Evolutionary conservation across 1,139 yeast species (phyloP), one percentile per base, ranked within the genome.

Genomic region (Geotrichum candidum): DNA sequence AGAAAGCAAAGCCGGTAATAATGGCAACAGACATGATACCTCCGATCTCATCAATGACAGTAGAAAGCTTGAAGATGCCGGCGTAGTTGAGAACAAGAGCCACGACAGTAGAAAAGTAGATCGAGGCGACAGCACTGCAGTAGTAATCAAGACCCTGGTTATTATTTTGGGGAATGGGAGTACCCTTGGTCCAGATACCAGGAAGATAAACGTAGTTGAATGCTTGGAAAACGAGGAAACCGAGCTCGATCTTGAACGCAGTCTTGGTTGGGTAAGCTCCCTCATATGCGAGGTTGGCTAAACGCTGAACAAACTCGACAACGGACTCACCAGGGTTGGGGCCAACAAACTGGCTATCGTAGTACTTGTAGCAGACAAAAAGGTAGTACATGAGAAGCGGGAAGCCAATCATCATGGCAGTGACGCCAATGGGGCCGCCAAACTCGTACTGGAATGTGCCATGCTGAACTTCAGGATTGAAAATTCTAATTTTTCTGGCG

Each of bases 101-200:
- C 51, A 87, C 69, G 1, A 74, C 82, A 54, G 88, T 79, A 57
- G 90, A 81, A 59, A 85, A 78, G 76, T 94, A 94, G 72, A 92
- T 84, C 1, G 97, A 79, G 82, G 86, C 84, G 76, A 89, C 83
- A 0, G 99, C 97, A 74, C 92, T 94, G 77, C 99, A 95, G 76
- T 79, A 92, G 79, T 94, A 94, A 15, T 95, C 95, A 74, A 94
- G 81, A 70, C 91, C 96, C 71, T 83, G 83, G 71, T 86, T 84
- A 66, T 87, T 81, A 76, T 88, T 78, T 72, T 94, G 98, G 11
- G 83, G 80, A 73, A 94, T 84, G 9, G 96, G 96, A 72, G 90
- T 96, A 53, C 99, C 99, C 74, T 90, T 87, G 52, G 96, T 88
- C 92, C 95, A 89, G 56, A 94, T 79, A 60, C 99, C 99, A 5